A percentile compares a stretch with the other conserved stretches of the same genome.
Conservation (phyloP, 345 rosid species). For the Eucalyptus melliodora region DNA sequence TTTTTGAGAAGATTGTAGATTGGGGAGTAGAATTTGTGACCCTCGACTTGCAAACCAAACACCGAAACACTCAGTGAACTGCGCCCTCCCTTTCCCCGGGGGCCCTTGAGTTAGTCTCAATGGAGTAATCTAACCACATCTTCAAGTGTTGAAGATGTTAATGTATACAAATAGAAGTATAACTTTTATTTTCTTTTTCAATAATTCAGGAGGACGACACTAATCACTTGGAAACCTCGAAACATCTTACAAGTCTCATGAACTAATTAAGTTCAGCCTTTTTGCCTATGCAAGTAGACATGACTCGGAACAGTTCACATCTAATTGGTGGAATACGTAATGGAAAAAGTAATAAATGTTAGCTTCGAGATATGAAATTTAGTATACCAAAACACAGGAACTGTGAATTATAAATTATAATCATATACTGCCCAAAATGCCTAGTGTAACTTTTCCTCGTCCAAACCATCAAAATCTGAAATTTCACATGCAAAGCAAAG, state of each 20-base stretch:
- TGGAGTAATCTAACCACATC: background rate
- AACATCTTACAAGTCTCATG: background rate
- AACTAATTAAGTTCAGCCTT: background rate
- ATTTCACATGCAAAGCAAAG: background rate
- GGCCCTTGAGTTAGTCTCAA: background rate
- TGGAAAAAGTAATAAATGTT: background rate
- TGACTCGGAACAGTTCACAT: background rate
- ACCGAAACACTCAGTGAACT: background rate
- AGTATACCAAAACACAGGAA: background rate
- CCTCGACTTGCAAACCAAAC: background rate
- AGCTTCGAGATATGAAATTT: background rate
- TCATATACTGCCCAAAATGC: background rate
- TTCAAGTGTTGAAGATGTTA: background rate
- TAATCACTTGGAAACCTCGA: accelerated
- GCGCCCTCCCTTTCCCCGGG: accelerated
- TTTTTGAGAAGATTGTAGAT: background rate
- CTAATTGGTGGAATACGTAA: background rate
- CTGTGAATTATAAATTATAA: background rate
- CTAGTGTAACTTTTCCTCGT: background rate
- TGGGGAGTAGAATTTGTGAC: background rate
- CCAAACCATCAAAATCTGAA: background rate
- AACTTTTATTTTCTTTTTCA: background rate
- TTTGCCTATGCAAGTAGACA: background rate
- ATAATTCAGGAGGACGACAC: background rate
- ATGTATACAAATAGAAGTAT: background rate